Evolutionary conservation across 2,329 filamentous ascomycete genomes (phyloP).

Genomic region (Pyricularia pennisetigena): DNA sequence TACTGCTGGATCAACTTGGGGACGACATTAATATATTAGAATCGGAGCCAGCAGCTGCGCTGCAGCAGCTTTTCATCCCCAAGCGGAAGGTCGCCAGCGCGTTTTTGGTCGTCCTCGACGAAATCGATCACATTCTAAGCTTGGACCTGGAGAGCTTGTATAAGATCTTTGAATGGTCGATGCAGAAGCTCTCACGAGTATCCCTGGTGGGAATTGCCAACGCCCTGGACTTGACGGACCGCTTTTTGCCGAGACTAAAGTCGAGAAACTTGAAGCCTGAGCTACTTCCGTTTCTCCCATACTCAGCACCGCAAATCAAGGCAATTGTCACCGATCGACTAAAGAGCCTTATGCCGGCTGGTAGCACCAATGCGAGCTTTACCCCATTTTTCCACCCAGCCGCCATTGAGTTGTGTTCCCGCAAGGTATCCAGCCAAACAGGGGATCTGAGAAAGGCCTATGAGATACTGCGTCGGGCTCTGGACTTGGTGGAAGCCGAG

Average conservation of each 20-base stretch:
- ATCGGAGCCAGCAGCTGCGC: slow-evolving; percentile 53
- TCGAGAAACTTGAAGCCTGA: slow-evolving; percentile 84
- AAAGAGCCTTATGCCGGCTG: slow-evolving; percentile 56
- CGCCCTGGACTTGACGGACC: slow-evolving; percentile 87
- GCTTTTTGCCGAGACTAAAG: slow-evolving; percentile 88
- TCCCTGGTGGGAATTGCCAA: slow-evolving; percentile 91
- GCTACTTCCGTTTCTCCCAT: slow-evolving; percentile 85
- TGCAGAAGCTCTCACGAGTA: slow-evolving; percentile 70
- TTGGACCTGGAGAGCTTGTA: slow-evolving; percentile 85
- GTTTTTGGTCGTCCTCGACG: slow-evolving; percentile 83
- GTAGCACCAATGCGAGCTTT: slow-evolving; percentile 41
- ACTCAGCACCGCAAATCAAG: slow-evolving; percentile 79
- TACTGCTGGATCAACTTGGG: slow-evolving; percentile 61
- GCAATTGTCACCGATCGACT: slow-evolving; percentile 78
- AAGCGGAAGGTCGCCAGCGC: slow-evolving; percentile 47
- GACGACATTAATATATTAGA: slow-evolving; percentile 46
- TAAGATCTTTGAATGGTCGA: slow-evolving; percentile 91
- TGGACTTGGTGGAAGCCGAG: slow-evolving; percentile 83
- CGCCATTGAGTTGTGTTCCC: slow-evolving; percentile 86
- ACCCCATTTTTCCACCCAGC: slow-evolving; percentile 89
- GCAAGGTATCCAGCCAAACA: slow-evolving; percentile 89
- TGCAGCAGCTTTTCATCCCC: slow-evolving; percentile 64
- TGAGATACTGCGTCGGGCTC: slow-evolving; percentile 80
- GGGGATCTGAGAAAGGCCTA: slow-evolving; percentile 93
- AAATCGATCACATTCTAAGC: slow-evolving; percentile 88